Evolutionary conservation across 495 filamentous ascomycete genomes (phyloP).

Genomic region (Aspergillus bridgeri): DNA sequence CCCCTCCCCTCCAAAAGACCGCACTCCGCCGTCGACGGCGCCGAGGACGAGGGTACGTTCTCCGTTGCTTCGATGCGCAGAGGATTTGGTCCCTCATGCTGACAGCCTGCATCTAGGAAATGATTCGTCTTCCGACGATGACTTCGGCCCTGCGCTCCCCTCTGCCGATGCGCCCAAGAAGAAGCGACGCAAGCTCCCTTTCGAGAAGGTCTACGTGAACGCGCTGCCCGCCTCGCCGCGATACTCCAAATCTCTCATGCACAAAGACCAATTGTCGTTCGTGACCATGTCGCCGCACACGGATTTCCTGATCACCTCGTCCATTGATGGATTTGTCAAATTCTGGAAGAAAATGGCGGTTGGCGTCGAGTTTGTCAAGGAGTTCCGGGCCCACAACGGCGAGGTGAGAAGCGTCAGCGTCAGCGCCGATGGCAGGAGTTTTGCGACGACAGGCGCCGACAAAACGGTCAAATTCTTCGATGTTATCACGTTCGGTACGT

Average conservation of each 20-base stretch:
- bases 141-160: slow-evolving; percentile 87
- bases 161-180: slow-evolving; percentile 74
- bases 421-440: slow-evolving; percentile 88
- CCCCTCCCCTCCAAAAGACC: slow-evolving; percentile 30
- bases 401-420: slow-evolving; percentile 79
- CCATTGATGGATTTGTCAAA: slow-evolving; percentile 89
- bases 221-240: slow-evolving; percentile 78
- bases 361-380: slow-evolving; percentile 95
- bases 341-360: slow-evolving; percentile 97
- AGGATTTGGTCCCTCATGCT: neutral
- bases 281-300: slow-evolving; percentile 82
- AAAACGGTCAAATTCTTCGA: slow-evolving; percentile 95
- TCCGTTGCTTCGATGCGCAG: neutral
- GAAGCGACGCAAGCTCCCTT: slow-evolving; percentile 83
- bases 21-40: slow-evolving; percentile 36
- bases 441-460: slow-evolving; percentile 83
- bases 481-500: slow-evolving; percentile 80
- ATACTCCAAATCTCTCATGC: slow-evolving; percentile 98
- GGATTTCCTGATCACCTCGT: slow-evolving; percentile 92
- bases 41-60: slow-evolving; percentile 31
- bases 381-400: slow-evolving; percentile 85
- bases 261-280: slow-evolving; percentile 89
- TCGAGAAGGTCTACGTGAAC: slow-evolving; percentile 90
- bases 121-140: slow-evolving; percentile 83
- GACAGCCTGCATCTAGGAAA: slow-evolving; percentile 20